Percentiles rank a stretch among this genome's conserved stretches.
phyloP scores from a whole-genome alignment of 2,329 filamentous ascomycete species.

The Beauveria asiatica region DNA sequence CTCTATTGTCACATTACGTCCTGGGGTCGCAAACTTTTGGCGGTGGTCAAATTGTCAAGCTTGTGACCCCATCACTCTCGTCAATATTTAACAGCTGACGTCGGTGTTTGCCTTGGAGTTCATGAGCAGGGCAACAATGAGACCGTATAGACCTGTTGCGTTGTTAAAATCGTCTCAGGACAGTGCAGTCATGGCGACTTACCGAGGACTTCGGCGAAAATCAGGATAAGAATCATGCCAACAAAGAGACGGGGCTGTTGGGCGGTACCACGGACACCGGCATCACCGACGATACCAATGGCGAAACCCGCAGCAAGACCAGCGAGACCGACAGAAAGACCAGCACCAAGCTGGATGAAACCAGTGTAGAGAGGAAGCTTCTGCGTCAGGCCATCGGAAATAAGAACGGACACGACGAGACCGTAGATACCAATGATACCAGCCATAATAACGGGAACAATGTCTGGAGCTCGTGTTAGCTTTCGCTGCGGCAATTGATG shows the following conservation, averaged over 20 bases:
- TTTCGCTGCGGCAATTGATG: not conserved
- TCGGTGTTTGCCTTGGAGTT: constrained; percentile 80
- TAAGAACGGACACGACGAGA: constrained; percentile 78
- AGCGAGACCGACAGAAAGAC: constrained; percentile 72
- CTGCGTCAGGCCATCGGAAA: constrained; percentile 71
- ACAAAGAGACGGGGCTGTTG: constrained; percentile 84
- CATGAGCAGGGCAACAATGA: constrained; percentile 98
- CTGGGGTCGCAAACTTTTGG: constrained; percentile 1
- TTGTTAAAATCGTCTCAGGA: not conserved
- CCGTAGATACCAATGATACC: constrained; percentile 99
- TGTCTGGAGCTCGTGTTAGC: constrained; percentile 52
- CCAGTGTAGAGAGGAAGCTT: constrained; percentile 67
- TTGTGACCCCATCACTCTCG: constrained; percentile 16
- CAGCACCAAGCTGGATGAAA: constrained; percentile 79
- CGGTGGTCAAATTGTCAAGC: constrained; percentile 27
- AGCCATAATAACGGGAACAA: constrained; percentile 99
- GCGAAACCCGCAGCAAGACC: constrained; percentile 80
- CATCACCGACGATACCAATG: constrained; percentile 82
- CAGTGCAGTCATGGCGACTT: constrained; percentile 28
- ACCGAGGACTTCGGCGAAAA: constrained; percentile 99
- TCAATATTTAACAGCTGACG: constrained; percentile 47
- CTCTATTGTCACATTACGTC: constrained; percentile 6
- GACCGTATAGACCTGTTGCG: constrained; percentile 80
- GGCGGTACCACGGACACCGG: constrained; percentile 78
- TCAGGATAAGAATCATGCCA: constrained; percentile 98